These are phyloP conservation scores for Sarcocystis neurona DNA, from an alignment of 169 alveolate genomes.

Conservation along the genomic window DNA sequence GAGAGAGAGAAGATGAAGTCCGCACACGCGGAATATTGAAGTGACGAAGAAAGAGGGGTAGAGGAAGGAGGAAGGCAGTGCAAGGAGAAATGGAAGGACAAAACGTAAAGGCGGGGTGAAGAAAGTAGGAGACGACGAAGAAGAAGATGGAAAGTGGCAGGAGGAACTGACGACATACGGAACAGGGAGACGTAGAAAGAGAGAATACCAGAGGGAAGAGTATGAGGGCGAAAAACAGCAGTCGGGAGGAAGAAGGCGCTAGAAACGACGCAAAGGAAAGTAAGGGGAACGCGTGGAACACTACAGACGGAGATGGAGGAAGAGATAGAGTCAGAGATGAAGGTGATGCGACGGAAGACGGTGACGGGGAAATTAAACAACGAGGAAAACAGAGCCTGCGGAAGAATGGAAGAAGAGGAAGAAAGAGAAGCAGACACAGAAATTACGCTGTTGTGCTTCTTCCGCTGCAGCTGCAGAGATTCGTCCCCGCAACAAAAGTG, in stretches of 20 bases:
- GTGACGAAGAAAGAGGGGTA: neutral
- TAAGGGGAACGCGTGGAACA: neutral
- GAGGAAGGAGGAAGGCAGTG: neutral
- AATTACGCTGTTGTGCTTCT: no score
- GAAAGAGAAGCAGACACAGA: neutral
- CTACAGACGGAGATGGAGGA: neutral
- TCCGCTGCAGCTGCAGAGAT: no score
- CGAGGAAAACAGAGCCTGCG: neutral
- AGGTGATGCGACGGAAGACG: neutral
- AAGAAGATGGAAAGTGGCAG: neutral
- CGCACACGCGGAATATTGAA: neutral
- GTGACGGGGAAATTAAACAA: neutral
- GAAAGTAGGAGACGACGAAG: neutral
- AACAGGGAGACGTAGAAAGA: no score
- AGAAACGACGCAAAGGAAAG: neutral
- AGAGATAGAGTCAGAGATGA: neutral
- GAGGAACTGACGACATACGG: neutral
- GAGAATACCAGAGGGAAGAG: no score
- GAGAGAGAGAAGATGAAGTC: constrained; percentile 1
- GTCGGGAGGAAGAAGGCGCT: neutral
- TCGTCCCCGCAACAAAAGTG: no score
- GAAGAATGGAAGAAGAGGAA: neutral
- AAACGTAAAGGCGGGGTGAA: neutral
- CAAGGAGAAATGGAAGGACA: no score
- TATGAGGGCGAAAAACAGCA: no score